Conservation (phyloP, 345 rosid species). For the Tarenaya hassleriana region DNA sequence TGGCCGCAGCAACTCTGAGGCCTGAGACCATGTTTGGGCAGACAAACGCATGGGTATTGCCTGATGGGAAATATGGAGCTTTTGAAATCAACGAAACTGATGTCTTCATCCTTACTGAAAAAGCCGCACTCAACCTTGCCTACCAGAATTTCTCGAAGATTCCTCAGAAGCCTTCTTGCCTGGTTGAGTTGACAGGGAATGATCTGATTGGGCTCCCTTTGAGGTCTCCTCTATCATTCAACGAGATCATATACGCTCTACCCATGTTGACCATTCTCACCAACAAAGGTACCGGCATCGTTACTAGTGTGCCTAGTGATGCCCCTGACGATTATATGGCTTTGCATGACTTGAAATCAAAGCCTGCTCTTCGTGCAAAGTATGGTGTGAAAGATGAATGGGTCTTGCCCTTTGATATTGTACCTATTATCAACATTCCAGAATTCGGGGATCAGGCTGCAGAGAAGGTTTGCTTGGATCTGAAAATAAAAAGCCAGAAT, state of each 20-base stretch:
- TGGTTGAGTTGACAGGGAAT: slow-evolving; percentile 73
- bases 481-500: slow-evolving; percentile 86
- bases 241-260: slow-evolving; percentile 72
- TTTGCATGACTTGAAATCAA: slow-evolving; percentile 65
- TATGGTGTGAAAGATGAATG: slow-evolving; percentile 81
- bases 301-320: slow-evolving; percentile 95
- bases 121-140: slow-evolving; percentile 86
- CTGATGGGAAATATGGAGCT: slow-evolving; percentile 93
- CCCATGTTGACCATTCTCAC: slow-evolving; percentile 90
- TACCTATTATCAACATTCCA: slow-evolving; percentile 77
- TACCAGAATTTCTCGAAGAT: slow-evolving; percentile 70
- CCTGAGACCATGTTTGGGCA: slow-evolving; percentile 98
- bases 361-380: slow-evolving; percentile 71
- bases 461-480: slow-evolving; percentile 69
- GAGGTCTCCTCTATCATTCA: slow-evolving; percentile 63
- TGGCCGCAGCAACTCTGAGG: slow-evolving; percentile 89
- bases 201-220: slow-evolving; percentile 85
- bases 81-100: slow-evolving; percentile 77
- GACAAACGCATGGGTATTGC: slow-evolving; percentile 94
- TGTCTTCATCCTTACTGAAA: slow-evolving; percentile 60
- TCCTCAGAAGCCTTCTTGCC: slow-evolving; percentile 68
- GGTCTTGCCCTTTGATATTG: slow-evolving; percentile 64
- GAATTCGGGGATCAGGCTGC: slow-evolving; percentile 87
- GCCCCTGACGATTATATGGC: slow-evolving; percentile 95
- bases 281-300: slow-evolving; percentile 94